A percentile compares a stretch with the other conserved stretches of the same genome.
Evolutionary conservation across 140 eudicot genomes (phyloP).

Genomic region (Flaveria floridana): DNA sequence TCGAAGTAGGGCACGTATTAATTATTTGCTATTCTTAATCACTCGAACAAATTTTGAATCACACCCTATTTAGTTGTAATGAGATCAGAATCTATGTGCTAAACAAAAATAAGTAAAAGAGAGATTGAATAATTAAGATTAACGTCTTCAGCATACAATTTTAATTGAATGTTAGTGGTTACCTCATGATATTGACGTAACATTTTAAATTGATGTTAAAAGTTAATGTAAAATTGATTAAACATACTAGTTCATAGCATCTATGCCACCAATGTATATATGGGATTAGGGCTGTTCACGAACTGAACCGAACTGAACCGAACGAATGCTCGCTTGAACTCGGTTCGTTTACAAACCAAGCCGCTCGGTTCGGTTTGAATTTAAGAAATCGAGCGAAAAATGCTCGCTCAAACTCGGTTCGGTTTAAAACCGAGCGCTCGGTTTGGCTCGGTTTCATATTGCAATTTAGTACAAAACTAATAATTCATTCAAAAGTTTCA

Average conservation of each 20-base stretch:
- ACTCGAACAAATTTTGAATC: background rate
- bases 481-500: too few species aligned
- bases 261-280: background rate
- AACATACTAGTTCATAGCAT: background rate
- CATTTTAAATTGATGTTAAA: slow-evolving; percentile 7
- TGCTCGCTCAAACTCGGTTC: too few species aligned
- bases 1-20: background rate
- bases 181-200: background rate
- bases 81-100: slow-evolving; percentile 16
- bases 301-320: too few species aligned
- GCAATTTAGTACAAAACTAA: too few species aligned
- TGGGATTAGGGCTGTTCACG: background rate
- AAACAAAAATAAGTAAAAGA: slow-evolving; percentile 7
- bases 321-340: too few species aligned
- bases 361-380: too few species aligned
- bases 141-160: background rate
- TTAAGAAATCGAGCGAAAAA: too few species aligned
- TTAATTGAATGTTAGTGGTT: slow-evolving; percentile 5
- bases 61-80: slow-evolving; percentile 17
- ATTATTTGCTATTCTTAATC: slow-evolving; percentile 1
- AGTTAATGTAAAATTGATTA: slow-evolving; percentile 8
- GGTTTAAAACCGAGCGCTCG: too few species aligned
- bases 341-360: too few species aligned
- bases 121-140: slow-evolving; percentile 18
- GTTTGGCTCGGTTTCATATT: too few species aligned